Percentiles rank a stretch among this genome's conserved stretches.
Conservation (phyloP, 2,329 filamentous ascomycete species). For the Pseudopyrenochaeta lycopersici region DNA sequence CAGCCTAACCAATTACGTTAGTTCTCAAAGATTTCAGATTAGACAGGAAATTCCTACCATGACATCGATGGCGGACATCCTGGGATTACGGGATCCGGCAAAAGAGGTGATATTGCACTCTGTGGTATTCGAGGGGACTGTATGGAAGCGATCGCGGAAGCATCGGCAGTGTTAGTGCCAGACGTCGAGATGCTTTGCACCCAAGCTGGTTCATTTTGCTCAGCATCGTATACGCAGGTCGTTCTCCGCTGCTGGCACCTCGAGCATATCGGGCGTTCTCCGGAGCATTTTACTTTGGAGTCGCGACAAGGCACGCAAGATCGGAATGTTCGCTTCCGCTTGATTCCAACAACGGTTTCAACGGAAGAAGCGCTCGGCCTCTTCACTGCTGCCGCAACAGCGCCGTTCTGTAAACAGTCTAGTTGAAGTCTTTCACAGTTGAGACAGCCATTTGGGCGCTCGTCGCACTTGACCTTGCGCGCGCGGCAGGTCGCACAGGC, state of each 20-base stretch:
- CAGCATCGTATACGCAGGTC: conserved; percentile 38
- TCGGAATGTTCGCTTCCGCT: conserved; percentile 42
- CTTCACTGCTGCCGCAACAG: conserved; percentile 20
- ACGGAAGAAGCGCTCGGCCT: conserved; percentile 18
- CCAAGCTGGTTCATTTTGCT: conserved; percentile 42
- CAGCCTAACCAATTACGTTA: conserved; percentile 18
- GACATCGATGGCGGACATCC: conserved; percentile 32
- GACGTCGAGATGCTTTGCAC: conserved; percentile 37
- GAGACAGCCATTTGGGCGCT: conserved; percentile 40
- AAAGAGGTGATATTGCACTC: conserved; percentile 15
- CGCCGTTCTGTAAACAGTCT: conserved; percentile 37
- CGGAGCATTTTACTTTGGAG: conserved; percentile 44
- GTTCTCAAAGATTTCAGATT: background rate
- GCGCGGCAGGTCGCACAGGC: conserved; percentile 29
- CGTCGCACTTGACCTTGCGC: conserved; percentile 42
- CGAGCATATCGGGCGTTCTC: conserved; percentile 40
- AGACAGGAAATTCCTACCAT: conserved; percentile 22
- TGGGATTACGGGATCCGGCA: conserved; percentile 18
- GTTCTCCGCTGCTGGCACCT: conserved; percentile 37
- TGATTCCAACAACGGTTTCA: conserved; percentile 36
- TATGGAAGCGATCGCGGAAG: conserved; percentile 15
- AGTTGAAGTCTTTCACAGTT: conserved; percentile 42
- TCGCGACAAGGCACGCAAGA: conserved; percentile 42
- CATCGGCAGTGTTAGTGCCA: conserved; percentile 12
- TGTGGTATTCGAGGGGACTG: conserved; percentile 22